Percentiles rank a stretch among this genome's conserved stretches.
Conservation (phyloP, 257 asterid species). For the Forsythia viridissima region DNA sequence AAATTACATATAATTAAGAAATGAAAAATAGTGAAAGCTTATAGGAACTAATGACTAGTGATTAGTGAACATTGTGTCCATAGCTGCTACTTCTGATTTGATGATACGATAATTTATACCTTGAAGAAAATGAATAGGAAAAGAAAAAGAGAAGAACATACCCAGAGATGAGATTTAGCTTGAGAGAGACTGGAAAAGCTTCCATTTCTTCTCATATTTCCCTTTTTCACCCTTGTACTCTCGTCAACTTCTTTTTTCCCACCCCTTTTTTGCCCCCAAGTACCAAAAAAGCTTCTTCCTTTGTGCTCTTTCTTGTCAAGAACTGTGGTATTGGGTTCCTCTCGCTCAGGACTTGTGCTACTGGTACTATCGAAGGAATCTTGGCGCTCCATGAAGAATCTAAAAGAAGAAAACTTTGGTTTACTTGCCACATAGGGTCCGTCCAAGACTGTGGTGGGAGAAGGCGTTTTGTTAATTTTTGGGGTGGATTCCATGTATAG, state of each 20-base stretch:
- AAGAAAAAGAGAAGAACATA: constrained; percentile 20
- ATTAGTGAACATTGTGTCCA: neutral
- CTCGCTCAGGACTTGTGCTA: constrained; percentile 29
- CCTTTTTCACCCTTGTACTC: neutral
- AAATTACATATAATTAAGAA: neutral
- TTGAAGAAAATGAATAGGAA: neutral
- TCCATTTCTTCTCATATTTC: constrained; percentile 38
- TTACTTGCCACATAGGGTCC: constrained; percentile 49
- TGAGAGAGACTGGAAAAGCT: constrained; percentile 50
- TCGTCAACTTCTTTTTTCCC: constrained; percentile 32
- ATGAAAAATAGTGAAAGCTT: neutral
- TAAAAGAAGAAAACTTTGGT: constrained; percentile 59
- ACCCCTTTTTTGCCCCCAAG: constrained; percentile 20
- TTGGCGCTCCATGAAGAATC: constrained; percentile 39
- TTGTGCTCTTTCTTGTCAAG: constrained; percentile 31
- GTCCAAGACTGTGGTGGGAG: constrained; percentile 65
- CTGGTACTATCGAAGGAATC: constrained; percentile 43
- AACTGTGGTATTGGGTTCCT: constrained; percentile 20
- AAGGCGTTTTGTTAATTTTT: constrained; percentile 39
- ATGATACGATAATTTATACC: neutral
- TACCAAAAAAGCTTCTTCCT: constrained; percentile 36
- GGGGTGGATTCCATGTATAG: constrained; percentile 23
- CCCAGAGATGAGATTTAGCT: constrained; percentile 59
- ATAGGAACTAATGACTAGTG: neutral
- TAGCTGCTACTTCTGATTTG: neutral